Evolutionary conservation across 1,284 basidiomycete genomes (phyloP).

Genomic region (Farysia itapuensis): DNA sequence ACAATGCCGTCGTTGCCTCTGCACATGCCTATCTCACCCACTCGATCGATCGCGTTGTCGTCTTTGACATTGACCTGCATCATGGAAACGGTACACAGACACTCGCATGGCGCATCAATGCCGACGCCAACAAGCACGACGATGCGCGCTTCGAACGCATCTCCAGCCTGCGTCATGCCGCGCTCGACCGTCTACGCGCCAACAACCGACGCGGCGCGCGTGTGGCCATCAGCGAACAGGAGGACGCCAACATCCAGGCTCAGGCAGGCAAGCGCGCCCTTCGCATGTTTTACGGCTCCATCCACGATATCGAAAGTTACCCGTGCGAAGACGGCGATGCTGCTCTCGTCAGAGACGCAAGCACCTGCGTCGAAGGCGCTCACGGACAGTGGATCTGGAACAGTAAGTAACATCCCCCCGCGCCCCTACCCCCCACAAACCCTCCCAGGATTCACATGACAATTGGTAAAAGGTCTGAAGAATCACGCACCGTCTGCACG

Average conservation of each 20-base stretch:
- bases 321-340: conserved; percentile 89
- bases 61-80: conserved; percentile 92
- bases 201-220: conserved; percentile 8
- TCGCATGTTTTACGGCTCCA: conserved; percentile 79
- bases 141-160: conserved; percentile 34
- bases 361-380: conserved; percentile 73
- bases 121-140: conserved; percentile 67
- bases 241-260: conserved; percentile 11
- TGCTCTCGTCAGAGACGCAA: conserved; percentile 76
- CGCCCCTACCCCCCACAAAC: too few species aligned
- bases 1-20: conserved; percentile 86
- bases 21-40: conserved; percentile 87
- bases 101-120: conserved; percentile 87
- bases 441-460: conserved; percentile 14
- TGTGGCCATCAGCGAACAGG: conserved; percentile 11
- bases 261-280: conserved; percentile 59
- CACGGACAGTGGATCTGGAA: conserved; percentile 80
- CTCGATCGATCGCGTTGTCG: conserved; percentile 75
- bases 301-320: conserved; percentile 85
- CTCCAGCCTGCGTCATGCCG: conserved; percentile 14
- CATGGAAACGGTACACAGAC: conserved; percentile 85
- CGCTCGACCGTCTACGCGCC: conserved; percentile 10
- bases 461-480: conserved; percentile 56
- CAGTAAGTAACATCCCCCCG: conserved; percentile 16
- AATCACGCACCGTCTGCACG: too few species aligned